phyloP scores from a whole-genome alignment of 768 basidiomycete genomes.

The Tremella yokohamensis region DNA sequence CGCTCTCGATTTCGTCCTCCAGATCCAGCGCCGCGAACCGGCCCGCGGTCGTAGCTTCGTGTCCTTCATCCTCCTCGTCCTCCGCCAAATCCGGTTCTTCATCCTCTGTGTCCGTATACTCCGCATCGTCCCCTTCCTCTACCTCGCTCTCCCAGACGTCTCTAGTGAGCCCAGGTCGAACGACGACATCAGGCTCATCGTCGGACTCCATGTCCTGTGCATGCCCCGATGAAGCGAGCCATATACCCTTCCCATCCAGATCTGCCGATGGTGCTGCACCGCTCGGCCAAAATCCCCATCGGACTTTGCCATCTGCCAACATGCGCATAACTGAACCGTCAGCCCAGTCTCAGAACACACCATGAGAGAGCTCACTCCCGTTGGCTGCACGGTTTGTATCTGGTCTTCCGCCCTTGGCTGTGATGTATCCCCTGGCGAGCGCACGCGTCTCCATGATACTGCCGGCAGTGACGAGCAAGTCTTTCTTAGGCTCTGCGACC shows the following conservation, averaged over 20 bases:
- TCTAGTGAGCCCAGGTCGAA: too few species aligned
- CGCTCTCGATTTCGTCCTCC: too few species aligned
- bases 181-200: too few species aligned
- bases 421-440: constrained; percentile 72
- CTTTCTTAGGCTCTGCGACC: constrained; percentile 17
- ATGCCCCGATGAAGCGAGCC: too few species aligned
- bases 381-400: constrained; percentile 88
- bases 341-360: background rate
- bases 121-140: too few species aligned
- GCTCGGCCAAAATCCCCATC: constrained; percentile 82
- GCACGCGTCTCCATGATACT: constrained; percentile 79
- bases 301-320: constrained; percentile 74
- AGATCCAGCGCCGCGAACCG: background rate
- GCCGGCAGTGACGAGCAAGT: constrained; percentile 62
- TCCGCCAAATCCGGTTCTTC: too few species aligned
- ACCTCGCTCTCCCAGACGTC: too few species aligned
- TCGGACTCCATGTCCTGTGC: too few species aligned
- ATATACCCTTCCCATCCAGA: too few species aligned
- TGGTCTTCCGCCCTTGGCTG: constrained; percentile 83
- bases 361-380: constrained; percentile 60
- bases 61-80: too few species aligned
- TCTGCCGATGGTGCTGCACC: too few species aligned
- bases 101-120: too few species aligned
- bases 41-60: background rate
- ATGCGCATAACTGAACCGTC: constrained; percentile 64